phyloP scores from a whole-genome alignment of 1,284 basidiomycete genomes.

The Uromyces viciae-fabae region DNA sequence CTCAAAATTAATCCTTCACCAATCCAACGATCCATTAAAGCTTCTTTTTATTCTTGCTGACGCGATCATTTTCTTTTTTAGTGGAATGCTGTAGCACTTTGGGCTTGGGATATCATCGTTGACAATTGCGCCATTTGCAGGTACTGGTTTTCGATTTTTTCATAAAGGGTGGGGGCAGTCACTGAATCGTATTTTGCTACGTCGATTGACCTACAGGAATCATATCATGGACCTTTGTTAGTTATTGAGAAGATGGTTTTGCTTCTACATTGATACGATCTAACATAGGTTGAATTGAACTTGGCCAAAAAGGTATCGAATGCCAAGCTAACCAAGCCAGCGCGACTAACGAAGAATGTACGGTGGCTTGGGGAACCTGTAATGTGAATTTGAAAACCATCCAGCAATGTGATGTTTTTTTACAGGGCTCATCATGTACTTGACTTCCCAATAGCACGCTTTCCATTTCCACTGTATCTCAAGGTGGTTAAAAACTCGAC shows the following conservation, averaged over 20 bases:
- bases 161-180: neutral
- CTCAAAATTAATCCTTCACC: neutral
- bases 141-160: constrained; percentile 6
- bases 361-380: constrained; percentile 98
- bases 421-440: neutral
- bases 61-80: neutral
- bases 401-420: neutral
- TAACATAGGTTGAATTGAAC: too few relatives aligned
- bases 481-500: constrained; percentile 97
- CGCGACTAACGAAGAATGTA: constrained; percentile 92
- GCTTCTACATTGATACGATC: neutral
- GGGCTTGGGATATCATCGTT: constrained; percentile 45
- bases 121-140: constrained; percentile 46
- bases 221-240: constrained; percentile 98
- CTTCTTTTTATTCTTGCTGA: neutral
- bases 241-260: constrained; percentile 51
- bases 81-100: constrained; percentile 45
- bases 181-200: constrained; percentile 51
- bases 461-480: constrained; percentile 99
- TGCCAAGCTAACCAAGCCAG: constrained; percentile 99
- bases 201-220: constrained; percentile 80
- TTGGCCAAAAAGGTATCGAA: constrained; percentile 82
- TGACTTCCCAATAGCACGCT: constrained; percentile 67
- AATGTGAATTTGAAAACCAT: constrained; percentile 65
- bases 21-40: neutral